phyloP scores from a whole-genome alignment of 306 rosid species.

The Oemleria cerasiformis region DNA sequence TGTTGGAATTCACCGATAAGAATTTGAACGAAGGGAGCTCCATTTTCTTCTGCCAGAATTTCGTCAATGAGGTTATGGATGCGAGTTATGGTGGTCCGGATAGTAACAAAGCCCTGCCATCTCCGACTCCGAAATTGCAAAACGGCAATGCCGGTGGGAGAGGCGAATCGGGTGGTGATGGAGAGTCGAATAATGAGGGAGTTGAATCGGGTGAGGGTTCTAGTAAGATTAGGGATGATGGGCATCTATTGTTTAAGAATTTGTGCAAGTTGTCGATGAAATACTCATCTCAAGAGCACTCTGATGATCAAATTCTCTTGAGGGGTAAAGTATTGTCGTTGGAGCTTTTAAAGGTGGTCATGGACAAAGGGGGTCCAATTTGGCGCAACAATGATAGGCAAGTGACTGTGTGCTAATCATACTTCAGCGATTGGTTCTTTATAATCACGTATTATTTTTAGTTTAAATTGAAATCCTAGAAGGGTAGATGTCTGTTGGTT shows the following conservation, averaged over 20 bases:
- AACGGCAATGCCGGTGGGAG: constrained; percentile 27
- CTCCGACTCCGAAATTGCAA: constrained; percentile 29
- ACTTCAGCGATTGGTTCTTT: constrained; percentile 5
- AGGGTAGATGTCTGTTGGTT: not conserved
- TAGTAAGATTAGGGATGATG: constrained; percentile 93
- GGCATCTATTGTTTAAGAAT: constrained; percentile 84
- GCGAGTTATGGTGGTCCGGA: constrained; percentile 56
- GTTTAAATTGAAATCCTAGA: not conserved
- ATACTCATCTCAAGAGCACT: constrained; percentile 80
- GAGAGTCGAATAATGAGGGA: constrained; percentile 34
- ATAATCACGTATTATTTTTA: not conserved
- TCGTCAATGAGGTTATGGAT: constrained; percentile 81
- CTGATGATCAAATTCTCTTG: constrained; percentile 88
- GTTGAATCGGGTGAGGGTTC: constrained; percentile 35
- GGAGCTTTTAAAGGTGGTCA: constrained; percentile 95
- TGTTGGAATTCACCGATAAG: constrained; percentile 92
- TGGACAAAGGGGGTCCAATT: constrained; percentile 71
- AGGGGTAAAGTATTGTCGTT: constrained; percentile 91
- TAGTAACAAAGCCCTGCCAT: constrained; percentile 11
- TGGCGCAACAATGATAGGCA: constrained; percentile 92
- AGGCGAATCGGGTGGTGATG: constrained; percentile 28
- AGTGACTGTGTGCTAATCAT: constrained; percentile 28
- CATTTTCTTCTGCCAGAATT: constrained; percentile 70
- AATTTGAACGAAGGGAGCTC: constrained; percentile 95
- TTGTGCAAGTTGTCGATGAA: constrained; percentile 96